Base-by-base conservation (phyloP, 2,329 filamentous ascomycete genomes). In the Beauveria varroae region DNA sequence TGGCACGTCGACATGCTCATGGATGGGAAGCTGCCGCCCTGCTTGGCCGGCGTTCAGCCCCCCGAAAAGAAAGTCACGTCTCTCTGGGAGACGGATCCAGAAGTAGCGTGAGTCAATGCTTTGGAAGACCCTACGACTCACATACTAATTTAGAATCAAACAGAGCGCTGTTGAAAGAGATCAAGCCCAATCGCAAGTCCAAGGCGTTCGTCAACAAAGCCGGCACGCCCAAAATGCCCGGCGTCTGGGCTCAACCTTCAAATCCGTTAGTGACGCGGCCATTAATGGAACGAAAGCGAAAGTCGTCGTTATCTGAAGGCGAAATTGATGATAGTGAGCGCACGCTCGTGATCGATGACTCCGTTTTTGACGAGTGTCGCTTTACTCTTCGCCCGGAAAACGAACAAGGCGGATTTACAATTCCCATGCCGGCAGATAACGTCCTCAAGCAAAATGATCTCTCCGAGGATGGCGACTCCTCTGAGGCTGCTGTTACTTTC, bases 1-100 rank as follows among this genome's bases (percentile, higher is more conserved):
- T 34, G 40, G n/a, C 60, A 62, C 18, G 60, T 57, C 16, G 46
- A 62, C 22, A 44, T 62, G 60, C 53, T 62, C 14, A 52, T 62
- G 60, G 46, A 62, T 37, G n/a, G 24, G 14, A 62, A 28, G 12
- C 60, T 57, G 5, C 53, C 60, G 18, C 46, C 24, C n/a, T 26
- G 53, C n/a, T 30, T 62, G 7, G 30, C 20, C 5, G 52, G 28
- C 12, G 47, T 62, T 3, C 24, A 57, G 16, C 44, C 16, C 3
- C 53, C 60, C 0, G 8, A 12, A 6, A 44, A 34, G 20, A 44
- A 16, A 8, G 60, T 62, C 30, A 62, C 53, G 5, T 62, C 60
- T 26, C 46, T 62, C 14, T 57, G 46, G 53, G 60, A 57, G 37
- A 10, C 10, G 1, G 52, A 57, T 20, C 60, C 53, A 2, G 52